These are phyloP conservation scores for Chenopodium album DNA, from an alignment of 148 eudicot genomes.

Conservation along the genomic window DNA sequence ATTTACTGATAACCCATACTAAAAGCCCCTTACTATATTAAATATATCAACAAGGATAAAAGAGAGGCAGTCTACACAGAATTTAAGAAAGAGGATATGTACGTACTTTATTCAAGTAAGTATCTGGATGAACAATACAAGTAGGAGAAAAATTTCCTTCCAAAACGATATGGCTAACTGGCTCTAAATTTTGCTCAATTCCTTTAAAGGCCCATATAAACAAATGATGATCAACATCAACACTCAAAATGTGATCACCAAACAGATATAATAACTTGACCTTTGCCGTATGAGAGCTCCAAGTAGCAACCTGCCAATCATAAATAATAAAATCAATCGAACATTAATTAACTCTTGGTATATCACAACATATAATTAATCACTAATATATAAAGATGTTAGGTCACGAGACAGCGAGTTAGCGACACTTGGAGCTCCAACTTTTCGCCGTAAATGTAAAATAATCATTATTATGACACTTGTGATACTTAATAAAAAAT, in stretches of 20 bases:
- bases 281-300: conserved; percentile 76
- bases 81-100: background rate
- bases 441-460: too few species aligned
- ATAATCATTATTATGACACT: too few species aligned
- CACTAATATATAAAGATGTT: too few species aligned
- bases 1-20: too few species aligned
- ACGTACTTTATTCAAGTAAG: conserved; percentile 87
- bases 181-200: conserved; percentile 54
- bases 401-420: too few species aligned
- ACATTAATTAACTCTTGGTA: too few species aligned
- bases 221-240: conserved; percentile 69
- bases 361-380: too few species aligned
- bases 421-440: too few species aligned
- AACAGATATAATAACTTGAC: conserved; percentile 69
- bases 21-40: background rate
- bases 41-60: background rate
- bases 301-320: conserved; percentile 73
- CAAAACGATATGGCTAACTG: conserved; percentile 63
- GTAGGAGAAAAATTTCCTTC: conserved; percentile 63
- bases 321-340: background rate
- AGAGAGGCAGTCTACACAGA: conserved; percentile 1
- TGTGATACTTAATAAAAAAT: too few species aligned
- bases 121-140: conserved; percentile 96
- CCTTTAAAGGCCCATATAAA: conserved; percentile 95
- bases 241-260: conserved; percentile 92